Evolutionary conservation across 495 filamentous ascomycete genomes (phyloP).

Genomic region (Hypoxylon trugodes): DNA sequence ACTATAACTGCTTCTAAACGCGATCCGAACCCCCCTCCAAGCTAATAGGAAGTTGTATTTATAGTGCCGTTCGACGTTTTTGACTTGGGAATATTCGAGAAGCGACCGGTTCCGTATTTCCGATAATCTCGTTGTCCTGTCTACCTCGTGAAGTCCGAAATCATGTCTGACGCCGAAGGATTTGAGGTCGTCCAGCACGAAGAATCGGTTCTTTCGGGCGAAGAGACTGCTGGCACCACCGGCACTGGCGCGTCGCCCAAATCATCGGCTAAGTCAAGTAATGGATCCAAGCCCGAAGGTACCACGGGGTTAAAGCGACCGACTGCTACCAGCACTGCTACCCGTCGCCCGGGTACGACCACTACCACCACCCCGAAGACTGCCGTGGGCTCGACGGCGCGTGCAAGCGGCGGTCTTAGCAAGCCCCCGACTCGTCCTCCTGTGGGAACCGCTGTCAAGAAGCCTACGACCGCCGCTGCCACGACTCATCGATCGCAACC

Average conservation of each 20-base stretch:
- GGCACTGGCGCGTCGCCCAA: constrained; percentile 40
- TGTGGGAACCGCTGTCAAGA: constrained; percentile 44
- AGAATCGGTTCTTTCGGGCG: constrained; percentile 47
- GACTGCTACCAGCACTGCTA: constrained; percentile 36
- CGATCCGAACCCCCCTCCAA: background rate
- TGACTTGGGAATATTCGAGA: constrained; percentile 15
- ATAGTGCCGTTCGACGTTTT: constrained; percentile 30
- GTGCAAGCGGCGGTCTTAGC: constrained; percentile 45
- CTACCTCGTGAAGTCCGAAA: constrained; percentile 23
- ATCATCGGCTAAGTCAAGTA: constrained; percentile 42
- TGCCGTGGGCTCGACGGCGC: constrained; percentile 48
- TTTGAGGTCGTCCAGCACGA: constrained; percentile 52
- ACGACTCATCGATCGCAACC: constrained; percentile 53
- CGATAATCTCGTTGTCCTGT: constrained; percentile 5
- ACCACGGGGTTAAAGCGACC: constrained; percentile 44
- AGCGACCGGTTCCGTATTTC: constrained; percentile 24
- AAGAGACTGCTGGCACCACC: constrained; percentile 41
- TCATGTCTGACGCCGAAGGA: constrained; percentile 57
- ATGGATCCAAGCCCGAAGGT: constrained; percentile 40
- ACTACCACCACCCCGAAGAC: constrained; percentile 49
- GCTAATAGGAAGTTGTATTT: constrained; percentile 30
- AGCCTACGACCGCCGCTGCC: constrained; percentile 47
- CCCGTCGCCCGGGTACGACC: constrained; percentile 44
- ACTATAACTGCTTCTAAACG: constrained; percentile 7
- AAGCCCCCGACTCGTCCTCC: constrained; percentile 53